Evolutionary conservation across 1,284 basidiomycete genomes (phyloP).

Genomic region (Cryptococcus floricola): DNA sequence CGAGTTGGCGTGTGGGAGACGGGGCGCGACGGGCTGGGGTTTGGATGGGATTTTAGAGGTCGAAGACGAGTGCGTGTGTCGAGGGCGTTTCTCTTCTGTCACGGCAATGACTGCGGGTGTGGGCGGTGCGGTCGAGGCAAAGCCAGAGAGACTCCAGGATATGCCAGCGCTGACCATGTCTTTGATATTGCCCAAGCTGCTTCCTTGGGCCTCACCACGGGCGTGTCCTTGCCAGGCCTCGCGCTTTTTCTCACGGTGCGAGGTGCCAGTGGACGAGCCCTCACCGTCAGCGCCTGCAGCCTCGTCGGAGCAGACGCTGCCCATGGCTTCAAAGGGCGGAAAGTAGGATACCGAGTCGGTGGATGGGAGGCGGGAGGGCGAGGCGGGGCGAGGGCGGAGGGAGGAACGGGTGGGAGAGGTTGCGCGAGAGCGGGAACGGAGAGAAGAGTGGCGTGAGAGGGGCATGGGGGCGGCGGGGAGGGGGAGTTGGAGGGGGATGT

Average conservation of each 20-base stretch:
- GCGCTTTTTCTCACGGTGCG: neutral
- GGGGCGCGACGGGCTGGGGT: slow-evolving; percentile 2
- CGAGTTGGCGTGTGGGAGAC: neutral
- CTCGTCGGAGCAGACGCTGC: slow-evolving; percentile 6
- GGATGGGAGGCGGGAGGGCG: slow-evolving; percentile 27
- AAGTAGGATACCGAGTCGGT: slow-evolving; percentile 33
- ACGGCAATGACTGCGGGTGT: neutral
- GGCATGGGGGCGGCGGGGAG: slow-evolving; percentile 1
- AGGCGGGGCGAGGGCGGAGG: slow-evolving; percentile 4
- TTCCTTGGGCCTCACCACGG: slow-evolving; percentile 7
- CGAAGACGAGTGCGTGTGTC: neutral
- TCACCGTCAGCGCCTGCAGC: neutral
- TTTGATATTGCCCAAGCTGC: slow-evolving; percentile 21
- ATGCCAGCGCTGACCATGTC: slow-evolving; percentile 13
- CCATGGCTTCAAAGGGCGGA: slow-evolving; percentile 35
- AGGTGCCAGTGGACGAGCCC: neutral
- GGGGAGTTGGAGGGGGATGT: slow-evolving; percentile 23
- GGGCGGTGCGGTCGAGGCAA: neutral
- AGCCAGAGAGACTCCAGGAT: slow-evolving; percentile 6
- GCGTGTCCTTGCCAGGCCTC: slow-evolving; percentile 8
- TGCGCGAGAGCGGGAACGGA: slow-evolving; percentile 4
- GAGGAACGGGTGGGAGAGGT: slow-evolving; percentile 5
- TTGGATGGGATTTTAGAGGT: slow-evolving; percentile 3
- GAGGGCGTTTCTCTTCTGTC: slow-evolving; percentile 6
- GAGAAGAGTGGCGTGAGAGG: neutral